phyloP scores from a whole-genome alignment of 2,329 filamentous ascomycete genomes.

The Taxawa tesnikishii region DNA sequence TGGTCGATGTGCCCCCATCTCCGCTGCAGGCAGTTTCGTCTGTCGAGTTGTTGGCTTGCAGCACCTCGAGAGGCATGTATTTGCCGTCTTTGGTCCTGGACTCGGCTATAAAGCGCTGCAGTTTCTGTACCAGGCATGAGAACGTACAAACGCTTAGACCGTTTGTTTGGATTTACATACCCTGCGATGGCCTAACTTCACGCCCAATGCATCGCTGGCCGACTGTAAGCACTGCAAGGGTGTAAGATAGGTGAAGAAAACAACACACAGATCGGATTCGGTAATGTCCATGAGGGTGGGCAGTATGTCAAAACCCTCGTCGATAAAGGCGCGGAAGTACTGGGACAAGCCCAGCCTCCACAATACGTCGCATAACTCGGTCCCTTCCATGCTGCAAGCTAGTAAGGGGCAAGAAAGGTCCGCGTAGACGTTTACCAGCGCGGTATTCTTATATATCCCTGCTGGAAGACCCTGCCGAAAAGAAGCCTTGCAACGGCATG shows the following conservation, averaged over 20 bases:
- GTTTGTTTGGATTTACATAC: conserved; percentile 36
- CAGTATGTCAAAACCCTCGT: conserved; percentile 78
- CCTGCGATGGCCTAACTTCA: conserved; percentile 70
- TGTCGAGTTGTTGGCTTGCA: conserved; percentile 22
- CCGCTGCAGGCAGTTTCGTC: conserved; percentile 46
- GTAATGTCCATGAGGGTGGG: conserved; percentile 74
- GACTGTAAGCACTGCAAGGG: too few relatives aligned
- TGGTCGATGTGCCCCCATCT: conserved; percentile 37
- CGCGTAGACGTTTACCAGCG: background rate
- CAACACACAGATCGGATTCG: conserved; percentile 62
- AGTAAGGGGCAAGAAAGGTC: background rate
- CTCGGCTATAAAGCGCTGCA: conserved; percentile 73
- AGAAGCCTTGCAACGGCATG: too few relatives aligned
- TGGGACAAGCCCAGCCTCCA: conserved; percentile 66
- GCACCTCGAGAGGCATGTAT: background rate
- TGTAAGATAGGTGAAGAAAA: too few relatives aligned
- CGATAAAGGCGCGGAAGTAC: conserved; percentile 59
- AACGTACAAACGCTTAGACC: background rate
- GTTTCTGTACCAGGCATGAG: conserved; percentile 41
- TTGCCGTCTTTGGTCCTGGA: conserved; percentile 33
- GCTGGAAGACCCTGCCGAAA: too few relatives aligned
- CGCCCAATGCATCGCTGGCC: conserved; percentile 56
- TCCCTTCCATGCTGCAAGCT: conserved; percentile 42
- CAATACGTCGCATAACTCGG: conserved; percentile 54
- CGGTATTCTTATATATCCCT: background rate